Evolutionary conservation across 139 green algal genomes (phyloP).

Genomic region (Chlorella sp.): DNA sequence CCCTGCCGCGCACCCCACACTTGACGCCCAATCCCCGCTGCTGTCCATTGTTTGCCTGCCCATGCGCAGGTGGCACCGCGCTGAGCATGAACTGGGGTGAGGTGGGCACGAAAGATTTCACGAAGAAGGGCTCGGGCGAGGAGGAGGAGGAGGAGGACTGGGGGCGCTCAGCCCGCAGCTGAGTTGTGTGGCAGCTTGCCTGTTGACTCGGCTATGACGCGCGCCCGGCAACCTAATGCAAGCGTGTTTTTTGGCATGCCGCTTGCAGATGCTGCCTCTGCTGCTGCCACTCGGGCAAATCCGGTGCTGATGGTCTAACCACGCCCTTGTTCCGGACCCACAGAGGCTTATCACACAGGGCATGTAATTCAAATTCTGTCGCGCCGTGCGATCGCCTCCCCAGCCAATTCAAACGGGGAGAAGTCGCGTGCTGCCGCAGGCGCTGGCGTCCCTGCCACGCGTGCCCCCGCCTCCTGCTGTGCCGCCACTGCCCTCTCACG

Average conservation of each 20-base stretch:
- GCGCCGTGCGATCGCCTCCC: conserved; percentile 60
- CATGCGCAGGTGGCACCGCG: conserved; percentile 83
- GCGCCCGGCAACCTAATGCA: no score
- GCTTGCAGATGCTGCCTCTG: no score
- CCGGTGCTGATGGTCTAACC: no score
- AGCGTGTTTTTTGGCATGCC: no score
- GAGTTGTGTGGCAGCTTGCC: no score
- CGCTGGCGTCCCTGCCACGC: background rate
- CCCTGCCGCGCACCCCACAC: no score
- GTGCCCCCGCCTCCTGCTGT: background rate
- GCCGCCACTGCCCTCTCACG: background rate
- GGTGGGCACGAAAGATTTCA: conserved; percentile 68
- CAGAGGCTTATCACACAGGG: no score
- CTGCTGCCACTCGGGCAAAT: no score
- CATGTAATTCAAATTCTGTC: no score
- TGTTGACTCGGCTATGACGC: no score
- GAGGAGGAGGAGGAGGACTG: conserved; percentile 58
- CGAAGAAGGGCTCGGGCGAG: conserved; percentile 65
- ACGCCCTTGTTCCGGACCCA: no score
- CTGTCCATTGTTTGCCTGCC: background rate
- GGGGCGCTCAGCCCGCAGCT: background rate
- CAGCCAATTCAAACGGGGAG: conserved; percentile 32
- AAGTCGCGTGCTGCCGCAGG: background rate
- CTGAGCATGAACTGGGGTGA: conserved; percentile 98
- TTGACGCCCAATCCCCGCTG: background rate